phyloP scores from a whole-genome alignment of 208 protist genomes.

The Crithidia bombi region DNA sequence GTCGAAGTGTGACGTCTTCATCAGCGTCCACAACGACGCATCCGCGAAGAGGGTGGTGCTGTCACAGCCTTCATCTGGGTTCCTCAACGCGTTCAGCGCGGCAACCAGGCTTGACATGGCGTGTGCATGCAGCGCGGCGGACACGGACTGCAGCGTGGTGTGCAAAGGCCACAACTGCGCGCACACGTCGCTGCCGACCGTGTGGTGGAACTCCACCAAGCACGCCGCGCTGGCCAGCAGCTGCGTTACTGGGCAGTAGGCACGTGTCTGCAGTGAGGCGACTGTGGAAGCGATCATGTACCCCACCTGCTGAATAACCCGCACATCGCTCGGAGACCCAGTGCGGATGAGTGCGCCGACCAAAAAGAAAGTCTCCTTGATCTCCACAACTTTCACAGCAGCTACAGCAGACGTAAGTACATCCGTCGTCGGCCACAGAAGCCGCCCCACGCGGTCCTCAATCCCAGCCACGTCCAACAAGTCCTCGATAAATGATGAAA shows the following conservation, averaged over 20 bases:
- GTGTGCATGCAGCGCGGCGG: conserved; percentile 25
- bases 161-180: conserved; percentile 21
- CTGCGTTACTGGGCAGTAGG: conserved; percentile 38
- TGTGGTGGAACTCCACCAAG: conserved; percentile 74
- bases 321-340: conserved; percentile 12
- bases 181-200: conserved; percentile 43
- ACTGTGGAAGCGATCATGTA: conserved; percentile 37
- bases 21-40: conserved; percentile 12
- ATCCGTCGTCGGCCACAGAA: conserved; percentile 27
- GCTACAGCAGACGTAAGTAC: not conserved
- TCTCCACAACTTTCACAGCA: conserved; percentile 37
- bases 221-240: conserved; percentile 50
- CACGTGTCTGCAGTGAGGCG: conserved; percentile 51
- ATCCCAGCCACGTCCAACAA: conserved; percentile 47
- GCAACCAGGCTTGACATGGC: conserved; percentile 17
- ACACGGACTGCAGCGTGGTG: conserved; percentile 32
- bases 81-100: not conserved
- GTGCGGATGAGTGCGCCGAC: conserved; percentile 52
- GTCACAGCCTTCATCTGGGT: not conserved
- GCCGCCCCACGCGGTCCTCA: conserved; percentile 30
- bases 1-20: conserved; percentile 27
- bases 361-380: conserved; percentile 79
- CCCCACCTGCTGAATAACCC: conserved; percentile 33
- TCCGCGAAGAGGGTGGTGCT: not conserved
- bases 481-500: conserved; percentile 30